Conservation (phyloP, 225 moss, liverwort and hornwort genomes). For the Pleurozium schreberi region DNA sequence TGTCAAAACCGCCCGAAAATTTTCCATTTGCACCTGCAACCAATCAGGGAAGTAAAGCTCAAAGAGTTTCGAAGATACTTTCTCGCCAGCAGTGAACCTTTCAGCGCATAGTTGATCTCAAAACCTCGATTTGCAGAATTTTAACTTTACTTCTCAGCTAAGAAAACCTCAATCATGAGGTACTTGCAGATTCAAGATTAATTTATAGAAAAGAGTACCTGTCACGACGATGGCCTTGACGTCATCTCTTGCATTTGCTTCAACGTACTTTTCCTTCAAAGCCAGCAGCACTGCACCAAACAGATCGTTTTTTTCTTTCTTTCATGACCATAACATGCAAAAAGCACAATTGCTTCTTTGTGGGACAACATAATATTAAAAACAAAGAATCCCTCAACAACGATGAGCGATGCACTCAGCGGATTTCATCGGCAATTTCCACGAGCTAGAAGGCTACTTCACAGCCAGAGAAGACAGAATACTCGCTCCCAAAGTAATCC, state of each 20-base stretch:
- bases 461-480: not conserved
- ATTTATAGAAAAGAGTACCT: slow-evolving; percentile 27
- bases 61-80: not conserved
- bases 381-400: not conserved
- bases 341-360: not conserved
- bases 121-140: not conserved
- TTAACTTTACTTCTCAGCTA: not conserved
- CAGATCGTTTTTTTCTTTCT: not conserved
- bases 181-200: not conserved
- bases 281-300: slow-evolving; percentile 58
- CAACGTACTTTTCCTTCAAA: slow-evolving; percentile 71
- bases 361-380: not conserved
- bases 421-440: not conserved
- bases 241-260: slow-evolving; percentile 67
- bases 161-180: not conserved
- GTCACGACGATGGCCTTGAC: slow-evolving; percentile 94
- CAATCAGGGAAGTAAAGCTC: not conserved
- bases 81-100: not conserved
- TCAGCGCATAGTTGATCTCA: not conserved
- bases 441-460: not conserved
- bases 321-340: not conserved
- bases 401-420: not conserved
- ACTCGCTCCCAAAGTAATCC: not conserved
- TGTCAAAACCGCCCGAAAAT: slow-evolving; percentile 98
- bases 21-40: slow-evolving; percentile 63